A percentile compares a stretch with the other conserved stretches of the same genome.
phyloP scores from a whole-genome alignment of 441 rosid species.

The Jatropha podagrica region DNA sequence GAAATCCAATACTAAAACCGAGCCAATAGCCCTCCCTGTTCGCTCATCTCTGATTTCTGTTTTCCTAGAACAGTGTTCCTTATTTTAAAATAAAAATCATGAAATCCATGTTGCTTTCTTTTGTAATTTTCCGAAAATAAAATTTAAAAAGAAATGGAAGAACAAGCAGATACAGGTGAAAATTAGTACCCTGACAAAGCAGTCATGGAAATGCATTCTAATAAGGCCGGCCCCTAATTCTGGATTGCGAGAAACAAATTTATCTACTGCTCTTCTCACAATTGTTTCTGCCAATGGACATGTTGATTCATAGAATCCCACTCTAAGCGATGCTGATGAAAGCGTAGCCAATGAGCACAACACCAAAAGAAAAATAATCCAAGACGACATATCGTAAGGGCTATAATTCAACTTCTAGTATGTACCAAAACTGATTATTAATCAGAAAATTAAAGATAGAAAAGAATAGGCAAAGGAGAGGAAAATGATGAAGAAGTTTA shows the following conservation, averaged over 20 bases:
- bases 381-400: not conserved
- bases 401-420: no score
- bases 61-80: no score
- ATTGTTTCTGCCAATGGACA: conserved; percentile 3
- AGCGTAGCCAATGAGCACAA: not conserved
- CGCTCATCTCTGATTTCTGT: no score
- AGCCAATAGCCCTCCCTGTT: no score
- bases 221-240: conserved; percentile 10
- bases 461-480: no score
- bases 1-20: no score
- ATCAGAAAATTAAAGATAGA: no score
- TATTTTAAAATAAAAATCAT: no score
- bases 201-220: conserved; percentile 14
- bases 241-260: not conserved
- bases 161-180: not conserved
- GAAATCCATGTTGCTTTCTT: no score
- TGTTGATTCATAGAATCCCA: not conserved
- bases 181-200: conserved; percentile 1
- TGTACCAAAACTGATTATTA: no score
- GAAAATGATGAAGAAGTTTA: no score
- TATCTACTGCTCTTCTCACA: not conserved
- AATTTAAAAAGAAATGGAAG: not conserved
- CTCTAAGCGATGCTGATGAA: conserved; percentile 5
- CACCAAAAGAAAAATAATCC: not conserved
- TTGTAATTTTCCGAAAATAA: not conserved